Evolutionary conservation across 495 filamentous ascomycete genomes (phyloP).

Genomic region (Penicillium paradoxum): DNA sequence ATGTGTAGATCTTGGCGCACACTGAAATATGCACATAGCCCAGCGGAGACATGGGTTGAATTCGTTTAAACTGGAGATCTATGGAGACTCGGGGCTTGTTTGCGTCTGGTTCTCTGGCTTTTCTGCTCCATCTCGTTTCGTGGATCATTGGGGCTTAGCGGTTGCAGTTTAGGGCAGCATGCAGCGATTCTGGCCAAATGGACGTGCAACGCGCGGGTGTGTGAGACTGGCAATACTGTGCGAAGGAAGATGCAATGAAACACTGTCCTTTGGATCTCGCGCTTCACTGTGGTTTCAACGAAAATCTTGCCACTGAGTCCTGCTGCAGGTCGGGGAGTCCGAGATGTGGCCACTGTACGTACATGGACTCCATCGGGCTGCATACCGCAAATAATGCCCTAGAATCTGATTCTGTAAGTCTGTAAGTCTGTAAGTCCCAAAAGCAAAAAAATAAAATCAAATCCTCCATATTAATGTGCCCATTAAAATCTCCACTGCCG

Average conservation of each 20-base stretch:
- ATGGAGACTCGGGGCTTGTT: neutral
- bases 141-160: conserved; percentile 31
- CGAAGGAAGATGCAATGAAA: conserved; percentile 15
- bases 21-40: conserved; percentile 5
- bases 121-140: conserved; percentile 6
- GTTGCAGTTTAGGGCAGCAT: conserved; percentile 31
- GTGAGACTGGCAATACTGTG: conserved; percentile 19
- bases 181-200: conserved; percentile 26
- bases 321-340: conserved; percentile 21
- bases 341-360: conserved; percentile 12
- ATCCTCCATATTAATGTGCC: conserved; percentile 11
- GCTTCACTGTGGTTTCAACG: conserved; percentile 6
- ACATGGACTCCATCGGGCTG: conserved; percentile 21
- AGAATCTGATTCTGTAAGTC: neutral
- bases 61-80: neutral
- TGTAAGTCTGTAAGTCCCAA: no score
- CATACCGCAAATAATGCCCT: conserved; percentile 16
- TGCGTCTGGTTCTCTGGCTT: neutral
- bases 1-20: conserved; percentile 6
- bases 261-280: conserved; percentile 1
- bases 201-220: conserved; percentile 22
- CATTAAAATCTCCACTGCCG: conserved; percentile 10
- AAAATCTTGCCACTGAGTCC: conserved; percentile 9
- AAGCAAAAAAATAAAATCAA: neutral
- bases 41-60: neutral